Evolutionary conservation across 441 rosid genomes (phyloP), one percentile per base, ranked within the genome.

Genomic region (Jatropha multifida): DNA sequence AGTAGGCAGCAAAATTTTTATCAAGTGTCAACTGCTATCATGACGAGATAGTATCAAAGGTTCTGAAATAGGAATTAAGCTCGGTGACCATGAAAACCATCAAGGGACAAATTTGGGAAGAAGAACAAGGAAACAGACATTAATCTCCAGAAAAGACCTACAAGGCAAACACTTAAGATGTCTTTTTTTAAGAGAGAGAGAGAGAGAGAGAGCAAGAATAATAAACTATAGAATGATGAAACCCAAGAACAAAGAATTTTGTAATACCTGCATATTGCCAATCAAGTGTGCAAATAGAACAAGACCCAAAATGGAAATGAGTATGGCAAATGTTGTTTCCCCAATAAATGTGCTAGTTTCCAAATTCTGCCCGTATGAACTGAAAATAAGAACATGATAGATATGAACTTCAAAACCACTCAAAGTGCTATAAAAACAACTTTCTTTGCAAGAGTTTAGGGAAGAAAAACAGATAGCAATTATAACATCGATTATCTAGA

Each of bases 291-390:
- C 92, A 81, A 92, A 95, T 60, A 93, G 85, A 74, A 95, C 94
- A 77, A 93, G 98, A 78, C 98, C 98, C 81, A 90, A 71, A 76
- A 90, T 92, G 46, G 94, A 88, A 79, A 93, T 90, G 62, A 93
- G 90, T 68, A 93, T 88, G 52, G 98, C 92, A 83, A 95, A 90
- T 41, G 91, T 76, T 8, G 98, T 95, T 88, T 95, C 98, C 71
- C 94, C 96, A 46, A 95, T 92, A 82, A 81, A 95, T 12, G 89
- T 89, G 85, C 90, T 95, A 15, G 98, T 92, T 42, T 90, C 76
- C 84, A 95, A 80, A 83, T 90, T 93, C 91, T 95, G 99, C 61
- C 97, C 98, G 73, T 90, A 93, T 46, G 99, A 95, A 85, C 97
- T 93, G 94, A 75, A 56, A 81, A 75, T 23, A 81, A 79, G 81